Evolutionary conservation across 352 stramenopile genomes (phyloP).

Genomic region (Phytophthora melonis): DNA sequence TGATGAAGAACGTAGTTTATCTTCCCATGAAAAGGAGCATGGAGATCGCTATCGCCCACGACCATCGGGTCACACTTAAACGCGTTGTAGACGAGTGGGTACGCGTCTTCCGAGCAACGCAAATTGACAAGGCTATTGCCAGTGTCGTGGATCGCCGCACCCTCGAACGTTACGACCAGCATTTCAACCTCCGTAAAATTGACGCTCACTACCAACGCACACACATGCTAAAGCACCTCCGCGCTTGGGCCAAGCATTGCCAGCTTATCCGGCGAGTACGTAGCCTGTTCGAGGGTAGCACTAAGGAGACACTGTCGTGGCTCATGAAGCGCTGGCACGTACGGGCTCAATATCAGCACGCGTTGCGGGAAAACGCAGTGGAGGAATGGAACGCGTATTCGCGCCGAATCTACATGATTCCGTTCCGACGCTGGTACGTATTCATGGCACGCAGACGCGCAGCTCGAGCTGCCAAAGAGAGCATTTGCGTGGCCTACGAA

Average conservation of each 20-base stretch:
- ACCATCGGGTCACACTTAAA: constrained; percentile 41
- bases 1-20: constrained; percentile 53
- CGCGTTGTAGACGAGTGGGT: constrained; percentile 56
- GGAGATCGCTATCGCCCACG: constrained; percentile 43
- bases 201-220: constrained; percentile 69
- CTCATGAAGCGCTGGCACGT: constrained; percentile 62
- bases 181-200: constrained; percentile 76
- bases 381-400: constrained; percentile 74
- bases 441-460: constrained; percentile 49
- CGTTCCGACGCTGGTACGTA: constrained; percentile 78
- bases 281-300: constrained; percentile 71
- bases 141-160: constrained; percentile 59
- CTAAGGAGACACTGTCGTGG: constrained; percentile 46
- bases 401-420: constrained; percentile 73
- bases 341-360: constrained; percentile 65
- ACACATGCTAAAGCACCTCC: constrained; percentile 61
- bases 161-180: constrained; percentile 73
- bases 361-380: constrained; percentile 54
- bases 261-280: constrained; percentile 67
- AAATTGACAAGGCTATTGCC: constrained; percentile 70
- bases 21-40: constrained; percentile 56
- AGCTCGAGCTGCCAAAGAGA: constrained; percentile 59
- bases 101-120: constrained; percentile 50
- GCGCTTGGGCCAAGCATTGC: constrained; percentile 58
- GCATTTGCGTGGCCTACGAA: constrained; percentile 76